Base-by-base conservation (phyloP, 345 rosid species). In the Citrus sp. region DNA sequence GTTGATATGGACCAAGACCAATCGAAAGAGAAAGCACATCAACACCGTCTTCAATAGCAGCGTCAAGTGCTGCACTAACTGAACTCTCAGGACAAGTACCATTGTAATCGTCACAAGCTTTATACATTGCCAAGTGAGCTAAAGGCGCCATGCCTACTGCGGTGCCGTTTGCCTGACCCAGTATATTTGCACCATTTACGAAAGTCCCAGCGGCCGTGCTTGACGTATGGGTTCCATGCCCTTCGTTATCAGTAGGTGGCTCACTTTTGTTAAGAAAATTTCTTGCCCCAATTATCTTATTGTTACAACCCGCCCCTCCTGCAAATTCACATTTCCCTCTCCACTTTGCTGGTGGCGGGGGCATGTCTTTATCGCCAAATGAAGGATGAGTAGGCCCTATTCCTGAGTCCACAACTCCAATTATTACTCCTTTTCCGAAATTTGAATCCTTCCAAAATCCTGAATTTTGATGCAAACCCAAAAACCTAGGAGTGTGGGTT, bases 351-450 rank as follows among this genome's bases (percentile, higher is more conserved):
- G 58, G 58, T 54, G 58, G 22, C 22, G 58, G 58, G 18, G 58
- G 22, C 58, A 54, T 54, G 58, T 5, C 58, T 18, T 54, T 16
- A 54, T 54, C 58, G 22, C 22, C 19, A 54, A 54, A 54, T 18
- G 58, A 54, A 54, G 87, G 87, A 19, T 91, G 92, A 22, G 69
- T 79, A 0, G 94, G 90, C 60, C 82, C 78, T 18, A 87, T 73
- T 58, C 95, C 90, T 1, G 90, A 74, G 83, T 91, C 95, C 7
- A 91, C 73, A 66, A 86, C 75, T 16, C 90, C 88, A 30, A 89
- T 78, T 24, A 91, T 87, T 38, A 91, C 81, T 30, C 89, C 88
- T 55, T 82, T 73, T 0, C 90, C 92, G 18, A 42, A 83, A 42
- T 34, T 83, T 55, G 87, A 80, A 30, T 87, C 79, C 6, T 62